A percentile compares a stretch with the other conserved stretches of the same genome.
phyloP scores from a whole-genome alignment of 371 early-diverging fungal species.

The Syncephalis plumigaleata region DNA sequence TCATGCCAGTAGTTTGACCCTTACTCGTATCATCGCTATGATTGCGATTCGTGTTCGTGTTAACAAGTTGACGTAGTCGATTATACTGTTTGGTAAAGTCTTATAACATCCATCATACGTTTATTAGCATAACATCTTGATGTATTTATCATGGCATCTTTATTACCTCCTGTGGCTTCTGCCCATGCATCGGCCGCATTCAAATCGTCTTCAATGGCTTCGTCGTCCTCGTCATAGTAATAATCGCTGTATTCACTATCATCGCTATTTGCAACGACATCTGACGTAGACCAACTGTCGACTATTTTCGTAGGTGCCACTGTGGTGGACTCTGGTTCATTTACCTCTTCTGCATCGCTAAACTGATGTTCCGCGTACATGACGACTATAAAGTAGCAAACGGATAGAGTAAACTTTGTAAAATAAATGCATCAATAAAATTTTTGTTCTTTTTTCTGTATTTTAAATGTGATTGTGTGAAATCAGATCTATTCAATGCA shows the following conservation, averaged over 20 bases:
- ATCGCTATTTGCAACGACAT: background rate
- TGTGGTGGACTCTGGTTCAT: too few relatives aligned
- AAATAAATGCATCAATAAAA: too few relatives aligned
- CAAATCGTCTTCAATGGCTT: conserved; percentile 31
- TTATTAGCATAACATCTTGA: conserved; percentile 3
- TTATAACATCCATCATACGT: conserved; percentile 7
- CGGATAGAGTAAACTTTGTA: too few relatives aligned
- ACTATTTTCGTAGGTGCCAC: conserved; percentile 3
- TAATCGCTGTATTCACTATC: conserved; percentile 12
- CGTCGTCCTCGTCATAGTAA: conserved; percentile 22
- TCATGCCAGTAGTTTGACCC: conserved; percentile 11
- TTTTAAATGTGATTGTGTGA: too few relatives aligned
- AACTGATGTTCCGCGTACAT: too few relatives aligned
- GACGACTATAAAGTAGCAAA: too few relatives aligned
- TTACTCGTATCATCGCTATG: conserved; percentile 26
- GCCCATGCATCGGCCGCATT: conserved; percentile 44
- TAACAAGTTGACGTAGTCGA: conserved; percentile 19
- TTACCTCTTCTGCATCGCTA: too few relatives aligned
- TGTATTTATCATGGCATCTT: too few relatives aligned
- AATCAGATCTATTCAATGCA: too few relatives aligned
- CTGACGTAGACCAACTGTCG: too few relatives aligned
- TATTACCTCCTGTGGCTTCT: conserved; percentile 18
- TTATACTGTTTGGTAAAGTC: conserved; percentile 92
- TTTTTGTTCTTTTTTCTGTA: too few relatives aligned
- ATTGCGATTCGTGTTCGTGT: too few relatives aligned